Evolutionary conservation across 257 asterid species (phyloP).

Genomic region (Primulina huaijiensis): DNA sequence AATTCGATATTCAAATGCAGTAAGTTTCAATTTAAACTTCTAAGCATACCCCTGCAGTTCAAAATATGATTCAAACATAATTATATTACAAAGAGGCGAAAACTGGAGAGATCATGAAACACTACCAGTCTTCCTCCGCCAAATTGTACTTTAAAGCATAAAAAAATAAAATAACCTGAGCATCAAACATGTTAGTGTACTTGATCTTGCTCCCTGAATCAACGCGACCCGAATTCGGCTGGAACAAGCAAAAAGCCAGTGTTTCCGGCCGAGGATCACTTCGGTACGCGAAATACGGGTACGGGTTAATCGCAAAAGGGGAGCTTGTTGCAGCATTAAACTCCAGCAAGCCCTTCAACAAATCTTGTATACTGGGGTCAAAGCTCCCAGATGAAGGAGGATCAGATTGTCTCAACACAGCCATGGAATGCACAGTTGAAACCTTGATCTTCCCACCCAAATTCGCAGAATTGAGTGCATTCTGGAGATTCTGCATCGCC

Average conservation of each 20-base stretch:
- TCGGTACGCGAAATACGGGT: constrained; percentile 71
- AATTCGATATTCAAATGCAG: no score
- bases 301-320: constrained; percentile 64
- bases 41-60: no score
- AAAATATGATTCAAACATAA: not conserved
- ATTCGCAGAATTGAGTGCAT: constrained; percentile 40
- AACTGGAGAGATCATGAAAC: no score
- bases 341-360: constrained; percentile 54
- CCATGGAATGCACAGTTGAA: constrained; percentile 71
- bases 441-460: constrained; percentile 58
- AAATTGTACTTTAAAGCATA: not conserved
- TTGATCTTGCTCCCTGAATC: constrained; percentile 53
- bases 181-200: constrained; percentile 78
- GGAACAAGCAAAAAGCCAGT: constrained; percentile 67
- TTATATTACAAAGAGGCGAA: no score
- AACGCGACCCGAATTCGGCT: constrained; percentile 63
- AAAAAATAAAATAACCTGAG: constrained; percentile 46
- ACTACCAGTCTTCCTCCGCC: no score
- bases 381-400: constrained; percentile 69
- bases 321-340: constrained; percentile 57
- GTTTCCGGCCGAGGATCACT: constrained; percentile 67
- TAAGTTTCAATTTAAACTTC: no score
- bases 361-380: constrained; percentile 45
- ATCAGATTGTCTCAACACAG: constrained; percentile 50
- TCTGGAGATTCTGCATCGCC: constrained; percentile 61